These are phyloP conservation scores for Thoreauomyces humboldtii DNA, from an alignment of 192 early-diverging fungal genomes.

Conservation along the genomic window DNA sequence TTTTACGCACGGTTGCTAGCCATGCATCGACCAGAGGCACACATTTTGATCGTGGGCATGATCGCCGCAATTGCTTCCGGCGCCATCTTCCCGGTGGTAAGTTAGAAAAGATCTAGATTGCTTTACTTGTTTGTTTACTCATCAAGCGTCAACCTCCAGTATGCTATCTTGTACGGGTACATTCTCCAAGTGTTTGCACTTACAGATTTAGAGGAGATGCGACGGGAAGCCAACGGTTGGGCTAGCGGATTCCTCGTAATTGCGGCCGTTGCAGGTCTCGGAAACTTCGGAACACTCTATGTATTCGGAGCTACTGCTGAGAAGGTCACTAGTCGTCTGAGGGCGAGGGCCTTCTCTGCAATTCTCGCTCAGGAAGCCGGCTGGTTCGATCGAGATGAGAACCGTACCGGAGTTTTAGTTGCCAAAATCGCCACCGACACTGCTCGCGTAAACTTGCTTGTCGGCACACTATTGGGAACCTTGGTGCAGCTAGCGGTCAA, in stretches of 20 bases:
- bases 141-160: too few species aligned
- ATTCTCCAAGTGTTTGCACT: constrained; percentile 11
- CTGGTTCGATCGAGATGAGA: constrained; percentile 55
- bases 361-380: constrained; percentile 49
- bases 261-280: constrained; percentile 55
- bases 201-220: constrained; percentile 49
- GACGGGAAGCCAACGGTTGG: constrained; percentile 44
- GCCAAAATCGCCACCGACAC: constrained; percentile 78
- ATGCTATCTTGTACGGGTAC: constrained; percentile 19
- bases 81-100: constrained; percentile 22
- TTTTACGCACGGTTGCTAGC: constrained; percentile 7
- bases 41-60: not conserved
- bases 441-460: constrained; percentile 45
- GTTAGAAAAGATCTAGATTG: too few species aligned
- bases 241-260: constrained; percentile 58
- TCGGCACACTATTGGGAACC: constrained; percentile 54
- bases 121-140: too few species aligned
- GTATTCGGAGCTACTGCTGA: constrained; percentile 40
- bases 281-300: constrained; percentile 48
- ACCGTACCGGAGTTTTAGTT: constrained; percentile 74
- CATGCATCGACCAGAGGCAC: constrained; percentile 11
- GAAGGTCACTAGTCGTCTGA: constrained; percentile 37
- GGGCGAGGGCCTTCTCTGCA: constrained; percentile 35
- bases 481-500: constrained; percentile 45
- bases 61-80: constrained; percentile 1